phyloP scores from a whole-genome alignment of 805 yeast species.

The Barnettozyma pratensis region DNA sequence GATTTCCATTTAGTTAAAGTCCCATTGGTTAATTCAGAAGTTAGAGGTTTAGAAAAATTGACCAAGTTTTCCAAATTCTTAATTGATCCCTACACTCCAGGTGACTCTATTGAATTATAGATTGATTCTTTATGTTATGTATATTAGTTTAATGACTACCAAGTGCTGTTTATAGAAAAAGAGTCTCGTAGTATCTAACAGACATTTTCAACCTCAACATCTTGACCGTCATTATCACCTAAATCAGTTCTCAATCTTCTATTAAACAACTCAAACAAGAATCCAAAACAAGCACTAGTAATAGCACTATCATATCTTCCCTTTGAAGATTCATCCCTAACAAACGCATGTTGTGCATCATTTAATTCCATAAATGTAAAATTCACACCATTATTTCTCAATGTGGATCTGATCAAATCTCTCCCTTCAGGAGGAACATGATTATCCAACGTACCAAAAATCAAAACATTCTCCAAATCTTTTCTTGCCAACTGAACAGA shows the following conservation, averaged over 20 bases:
- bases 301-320: constrained; percentile 82
- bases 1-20: constrained; percentile 94
- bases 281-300: constrained; percentile 60
- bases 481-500: constrained; percentile 46
- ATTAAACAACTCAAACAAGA: constrained; percentile 66
- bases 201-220: constrained; percentile 51
- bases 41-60: constrained; percentile 86
- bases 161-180: neutral
- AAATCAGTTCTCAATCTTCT: constrained; percentile 61
- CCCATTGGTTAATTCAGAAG: constrained; percentile 93
- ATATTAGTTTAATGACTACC: neutral
- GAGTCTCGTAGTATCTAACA: constrained; percentile 35
- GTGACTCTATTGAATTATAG: constrained; percentile 23
- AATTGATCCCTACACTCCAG: constrained; percentile 71
- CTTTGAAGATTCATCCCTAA: constrained; percentile 71
- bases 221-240: constrained; percentile 56
- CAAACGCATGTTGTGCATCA: constrained; percentile 82
- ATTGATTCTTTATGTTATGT: neutral
- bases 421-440: constrained; percentile 79
- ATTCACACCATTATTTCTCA: constrained; percentile 54
- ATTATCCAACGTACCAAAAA: constrained; percentile 74
- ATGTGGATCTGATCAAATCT: constrained; percentile 56
- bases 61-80: constrained; percentile 79
- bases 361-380: constrained; percentile 70
- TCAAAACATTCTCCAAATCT: constrained; percentile 54